A percentile compares a stretch with the other conserved stretches of the same genome.
phyloP scores from a whole-genome alignment of 1,284 basidiomycete genomes.

The Ceratorhiza oryzae-sativae region DNA sequence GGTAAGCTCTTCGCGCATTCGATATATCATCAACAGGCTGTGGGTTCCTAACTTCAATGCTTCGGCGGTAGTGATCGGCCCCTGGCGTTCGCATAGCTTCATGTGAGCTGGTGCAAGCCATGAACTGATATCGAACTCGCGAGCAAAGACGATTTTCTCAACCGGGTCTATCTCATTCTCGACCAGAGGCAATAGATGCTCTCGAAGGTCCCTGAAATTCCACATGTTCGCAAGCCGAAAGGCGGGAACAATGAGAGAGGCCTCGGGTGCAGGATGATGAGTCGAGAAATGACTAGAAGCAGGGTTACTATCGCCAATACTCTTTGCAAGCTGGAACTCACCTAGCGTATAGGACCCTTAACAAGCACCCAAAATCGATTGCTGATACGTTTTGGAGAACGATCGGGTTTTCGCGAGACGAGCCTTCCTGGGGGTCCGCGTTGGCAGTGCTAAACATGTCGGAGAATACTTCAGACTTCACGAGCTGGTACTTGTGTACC shows the following conservation, averaged over 20 bases:
- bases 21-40: background rate
- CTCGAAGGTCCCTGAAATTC: background rate
- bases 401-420: background rate
- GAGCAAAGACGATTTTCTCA: conserved; percentile 42
- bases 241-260: background rate
- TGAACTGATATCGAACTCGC: conserved; percentile 19
- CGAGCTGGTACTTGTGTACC: conserved; percentile 44
- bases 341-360: background rate
- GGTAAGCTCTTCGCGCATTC: conserved; percentile 30
- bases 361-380: background rate
- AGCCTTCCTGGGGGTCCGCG: background rate
- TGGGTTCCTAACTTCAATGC: conserved; percentile 22
- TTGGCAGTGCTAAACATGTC: conserved; percentile 18
- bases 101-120: conserved; percentile 36
- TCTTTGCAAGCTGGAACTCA: background rate
- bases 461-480: conserved; percentile 18
- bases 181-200: background rate
- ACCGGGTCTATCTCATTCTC: background rate
- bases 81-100: conserved; percentile 14
- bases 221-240: conserved; percentile 7
- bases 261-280: background rate
- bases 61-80: conserved; percentile 28
- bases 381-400: background rate
- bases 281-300: background rate
- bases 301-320: background rate